Conservation (phyloP, 805 yeast genomes). For the Naumovozyma dairenensis region DNA sequence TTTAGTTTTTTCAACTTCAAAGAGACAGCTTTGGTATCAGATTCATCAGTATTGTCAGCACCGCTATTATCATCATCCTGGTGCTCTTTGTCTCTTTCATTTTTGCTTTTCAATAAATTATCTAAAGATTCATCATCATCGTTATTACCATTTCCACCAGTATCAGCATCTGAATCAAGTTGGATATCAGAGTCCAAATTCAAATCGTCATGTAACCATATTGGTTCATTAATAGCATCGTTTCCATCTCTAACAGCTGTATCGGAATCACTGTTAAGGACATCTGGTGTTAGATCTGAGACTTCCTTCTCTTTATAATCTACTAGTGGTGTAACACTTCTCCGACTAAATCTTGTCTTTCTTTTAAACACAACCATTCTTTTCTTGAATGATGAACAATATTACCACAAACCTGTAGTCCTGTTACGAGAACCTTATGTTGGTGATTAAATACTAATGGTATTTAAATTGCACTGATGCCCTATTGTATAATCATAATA, state of each 20-base stretch:
- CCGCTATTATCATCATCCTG: conserved; percentile 8
- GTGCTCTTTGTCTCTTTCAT: conserved; percentile 4
- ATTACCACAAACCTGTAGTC: too few relatives aligned
- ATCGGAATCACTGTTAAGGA: conserved; percentile 10
- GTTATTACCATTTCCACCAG: conserved; percentile 1
- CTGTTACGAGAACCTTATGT: too few relatives aligned
- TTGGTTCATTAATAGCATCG: conserved; percentile 4
- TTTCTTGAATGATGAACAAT: too few relatives aligned
- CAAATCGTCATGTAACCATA: conserved; percentile 22
- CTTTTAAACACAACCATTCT: too few relatives aligned
- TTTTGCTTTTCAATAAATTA: conserved; percentile 7
- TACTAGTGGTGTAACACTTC: too few relatives aligned
- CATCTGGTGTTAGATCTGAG: conserved; percentile 20
- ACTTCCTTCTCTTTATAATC: conserved; percentile 25
- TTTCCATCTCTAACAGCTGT: conserved; percentile 5
- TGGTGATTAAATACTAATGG: too few relatives aligned
- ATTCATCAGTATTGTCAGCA: conserved; percentile 16
- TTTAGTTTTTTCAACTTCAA: conserved; percentile 57
- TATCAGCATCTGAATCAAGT: conserved; percentile 22
- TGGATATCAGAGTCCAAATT: conserved; percentile 10
- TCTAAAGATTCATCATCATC: conserved; percentile 11
- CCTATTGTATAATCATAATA: too few relatives aligned
- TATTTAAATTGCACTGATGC: too few relatives aligned
- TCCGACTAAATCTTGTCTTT: too few relatives aligned
- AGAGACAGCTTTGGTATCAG: conserved; percentile 39